Evolutionary conservation across 1,139 yeast genomes (phyloP), one percentile per base, ranked within the genome.

Genomic region (Sugiyamaella xylanicola): DNA sequence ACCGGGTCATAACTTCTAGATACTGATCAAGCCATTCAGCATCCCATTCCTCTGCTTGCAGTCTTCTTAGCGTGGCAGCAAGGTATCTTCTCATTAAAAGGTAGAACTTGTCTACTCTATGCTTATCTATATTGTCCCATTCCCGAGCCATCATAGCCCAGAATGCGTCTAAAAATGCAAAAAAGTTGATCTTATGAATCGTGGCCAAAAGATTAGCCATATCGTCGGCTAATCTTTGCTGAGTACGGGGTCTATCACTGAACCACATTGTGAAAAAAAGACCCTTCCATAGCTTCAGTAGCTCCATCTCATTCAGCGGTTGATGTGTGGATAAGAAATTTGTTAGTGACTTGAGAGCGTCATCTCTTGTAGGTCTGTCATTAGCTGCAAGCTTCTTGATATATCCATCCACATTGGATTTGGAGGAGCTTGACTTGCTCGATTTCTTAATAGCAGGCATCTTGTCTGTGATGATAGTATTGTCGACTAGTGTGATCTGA

Each of bases 201-300:
- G 59, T 57, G 25, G 64, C 54, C 58, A 79, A 80, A 49, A 93
- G 74, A 50, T 74, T 77, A 0, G 95, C 96, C 60, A 93, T 75
- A 51, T 82, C 83, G 53, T 79, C 82, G 2, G 97, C 96, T 46
- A 93, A 76, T 57, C 85, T 76, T 70, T 91, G 96, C 72, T 93
- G 99, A 27, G 96, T 95, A 63, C 86, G 79, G 29, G 97, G 95
- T 65, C 95, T 82, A 72, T 93, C 99, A 68, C 96, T 83, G 72
- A 87, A 90, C 99, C 99, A 93, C 96, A 93, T 89, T 27, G 84
- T 68, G 70, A 79, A 93, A 72, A 86, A 93, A 50, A 93, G 77
- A 8, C 98, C 99, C 72, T 88, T 90, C 97, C 98, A 93, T 57
- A 93, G 76, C 70, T 92, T 91, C 63, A 87, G 87, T 63, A 84